Percentiles rank a stretch among this genome's conserved stretches.
phyloP scores from a whole-genome alignment of 441 rosid species.

The Geranium incanum region DNA sequence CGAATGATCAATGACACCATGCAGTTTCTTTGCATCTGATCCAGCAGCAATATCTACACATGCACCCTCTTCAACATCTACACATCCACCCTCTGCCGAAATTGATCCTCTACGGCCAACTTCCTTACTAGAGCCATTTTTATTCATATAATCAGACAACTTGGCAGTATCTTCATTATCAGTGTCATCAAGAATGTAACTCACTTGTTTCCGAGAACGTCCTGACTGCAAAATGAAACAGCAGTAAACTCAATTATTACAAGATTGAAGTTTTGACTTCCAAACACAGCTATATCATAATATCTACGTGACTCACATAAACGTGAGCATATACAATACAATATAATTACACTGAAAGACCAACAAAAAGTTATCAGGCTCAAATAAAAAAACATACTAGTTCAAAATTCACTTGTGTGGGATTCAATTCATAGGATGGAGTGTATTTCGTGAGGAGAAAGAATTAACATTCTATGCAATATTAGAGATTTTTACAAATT shows the following conservation, averaged over 20 bases:
- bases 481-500: neutral
- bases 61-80: conserved; percentile 18
- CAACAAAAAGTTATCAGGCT: neutral
- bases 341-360: neutral
- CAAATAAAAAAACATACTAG: neutral
- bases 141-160: conserved; percentile 18
- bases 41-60: conserved; percentile 19
- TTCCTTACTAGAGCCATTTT: conserved; percentile 21
- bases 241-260: neutral
- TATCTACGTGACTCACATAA: neutral
- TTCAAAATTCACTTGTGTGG: neutral
- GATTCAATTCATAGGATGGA: neutral
- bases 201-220: conserved; percentile 54
- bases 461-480: neutral
- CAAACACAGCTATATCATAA: neutral
- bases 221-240: conserved; percentile 46
- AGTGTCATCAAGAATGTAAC: conserved; percentile 30
- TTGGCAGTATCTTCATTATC: conserved; percentile 39
- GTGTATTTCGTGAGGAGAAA: neutral
- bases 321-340: neutral
- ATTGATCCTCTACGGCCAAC: conserved; percentile 22
- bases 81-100: conserved; percentile 14
- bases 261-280: neutral
- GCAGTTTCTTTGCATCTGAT: conserved; percentile 20
- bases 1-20: conserved; percentile 22